These are phyloP conservation scores for Nitzschia sp. DNA, from an alignment of 108 stramenopile genomes.

Conservation along the genomic window DNA sequence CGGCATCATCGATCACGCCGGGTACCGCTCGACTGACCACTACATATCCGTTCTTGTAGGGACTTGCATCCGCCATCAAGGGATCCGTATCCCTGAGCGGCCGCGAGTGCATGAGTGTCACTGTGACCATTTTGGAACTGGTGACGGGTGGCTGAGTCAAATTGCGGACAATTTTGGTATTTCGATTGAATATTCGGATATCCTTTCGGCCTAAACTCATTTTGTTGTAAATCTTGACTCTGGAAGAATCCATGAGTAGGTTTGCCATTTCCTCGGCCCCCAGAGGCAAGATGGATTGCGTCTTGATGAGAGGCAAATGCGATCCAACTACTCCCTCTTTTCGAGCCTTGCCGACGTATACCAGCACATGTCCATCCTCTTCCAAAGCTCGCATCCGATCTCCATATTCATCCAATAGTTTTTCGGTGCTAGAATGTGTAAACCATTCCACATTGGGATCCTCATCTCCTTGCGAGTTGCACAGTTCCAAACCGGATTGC, in stretches of 20 bases:
- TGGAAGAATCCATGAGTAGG: slow-evolving; percentile 76
- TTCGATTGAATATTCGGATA: slow-evolving; percentile 41
- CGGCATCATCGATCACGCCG: slow-evolving; percentile 13
- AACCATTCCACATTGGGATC: slow-evolving; percentile 65
- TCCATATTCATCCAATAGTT: slow-evolving; percentile 31
- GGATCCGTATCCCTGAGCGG: slow-evolving; percentile 33
- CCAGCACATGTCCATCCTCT: slow-evolving; percentile 43
- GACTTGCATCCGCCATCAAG: background rate
- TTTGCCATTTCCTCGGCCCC: slow-evolving; percentile 69
- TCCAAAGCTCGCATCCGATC: slow-evolving; percentile 14
- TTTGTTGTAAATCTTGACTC: slow-evolving; percentile 77
- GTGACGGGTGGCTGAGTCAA: slow-evolving; percentile 70
- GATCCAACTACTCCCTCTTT: slow-evolving; percentile 50
- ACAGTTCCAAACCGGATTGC: slow-evolving; percentile 53
- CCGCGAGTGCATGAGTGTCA: slow-evolving; percentile 79
- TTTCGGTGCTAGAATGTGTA: slow-evolving; percentile 38
- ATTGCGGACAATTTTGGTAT: slow-evolving; percentile 81
- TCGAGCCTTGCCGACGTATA: slow-evolving; percentile 63
- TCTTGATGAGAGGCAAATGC: slow-evolving; percentile 75
- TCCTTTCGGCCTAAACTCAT: slow-evolving; percentile 85
- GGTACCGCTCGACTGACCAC: slow-evolving; percentile 82
- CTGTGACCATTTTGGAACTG: slow-evolving; percentile 58
- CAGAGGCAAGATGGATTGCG: slow-evolving; percentile 62
- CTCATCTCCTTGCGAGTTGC: slow-evolving; percentile 1
- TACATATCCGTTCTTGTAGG: slow-evolving; percentile 48